Base-by-base conservation (phyloP, 23 red algal species). In the Gracilaria gracilis region DNA sequence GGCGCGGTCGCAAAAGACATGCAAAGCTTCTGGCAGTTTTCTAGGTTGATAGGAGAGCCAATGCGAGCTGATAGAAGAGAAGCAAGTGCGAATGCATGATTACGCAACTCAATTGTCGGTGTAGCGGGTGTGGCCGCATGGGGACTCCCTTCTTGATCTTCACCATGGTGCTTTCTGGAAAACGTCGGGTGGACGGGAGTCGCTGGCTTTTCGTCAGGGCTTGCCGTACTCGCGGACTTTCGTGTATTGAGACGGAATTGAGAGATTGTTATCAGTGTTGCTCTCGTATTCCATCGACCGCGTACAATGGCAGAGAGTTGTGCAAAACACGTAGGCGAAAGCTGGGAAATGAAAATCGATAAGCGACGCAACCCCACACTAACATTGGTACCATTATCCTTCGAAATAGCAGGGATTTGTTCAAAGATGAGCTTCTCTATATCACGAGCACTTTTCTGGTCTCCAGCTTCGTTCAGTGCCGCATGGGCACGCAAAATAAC, bases 381-480 rank as follows among this genome's bases (percentile, higher is more conserved):
- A 27, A 81, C 21, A 15, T 29, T 69, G 9, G 31, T 40, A 65
- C 34, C 87, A n/a, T 90, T 72, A 20, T 80, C 57, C 42, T 66
- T 79, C 21, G 40, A 79, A 37, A 51, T 53, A 4, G 54, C 76
- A 61, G 87, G 87, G 33, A 90, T 90, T 15, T 44, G 58, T 51
- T 90, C 87, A 58, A 90, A 81, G 57, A 90, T 90, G 49, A 80
- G 67, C 57, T 36, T 70, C 29, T 90, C 87, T 9, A 90, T 81
- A 44, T 57, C 76, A 67, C 57, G 49, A 39, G 57, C 75, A 49
- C 51, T 64, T 25, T 51, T 54, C 38, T 47, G 32, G 59, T 90
- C 87, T 17, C 75, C 87, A 65, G 87, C 87, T 6, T 74, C 58
- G 38, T 42, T 77, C 11, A 90, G 84, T 9, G 84, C 14, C 20